Evolutionary conservation across 148 eudicot species (phyloP).

Genomic region (Rhododendron ferrugineum): DNA sequence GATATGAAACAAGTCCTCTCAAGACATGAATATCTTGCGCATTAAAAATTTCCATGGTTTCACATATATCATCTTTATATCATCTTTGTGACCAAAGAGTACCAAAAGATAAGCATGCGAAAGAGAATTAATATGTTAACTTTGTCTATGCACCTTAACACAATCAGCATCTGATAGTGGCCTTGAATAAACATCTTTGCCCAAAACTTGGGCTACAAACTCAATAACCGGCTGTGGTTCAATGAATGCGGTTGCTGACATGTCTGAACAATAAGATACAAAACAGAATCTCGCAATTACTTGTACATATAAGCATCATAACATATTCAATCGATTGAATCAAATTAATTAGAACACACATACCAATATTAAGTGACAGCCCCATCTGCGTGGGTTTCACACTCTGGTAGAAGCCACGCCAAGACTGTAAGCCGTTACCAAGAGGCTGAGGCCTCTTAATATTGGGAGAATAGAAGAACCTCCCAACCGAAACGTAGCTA

Average conservation of each 20-base stretch:
- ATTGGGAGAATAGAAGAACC: slow-evolving; percentile 67
- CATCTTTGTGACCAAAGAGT: not conserved
- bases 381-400: slow-evolving; percentile 79
- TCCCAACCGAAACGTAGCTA: slow-evolving; percentile 59
- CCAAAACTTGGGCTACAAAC: slow-evolving; percentile 59
- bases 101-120: not conserved
- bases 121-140: not conserved
- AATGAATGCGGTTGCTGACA: slow-evolving; percentile 73
- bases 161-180: slow-evolving; percentile 75
- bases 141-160: slow-evolving; percentile 24
- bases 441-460: slow-evolving; percentile 64
- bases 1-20: not conserved
- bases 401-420: slow-evolving; percentile 86
- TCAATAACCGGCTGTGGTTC: slow-evolving; percentile 76
- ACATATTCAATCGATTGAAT: not conserved
- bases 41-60: not conserved
- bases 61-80: not conserved
- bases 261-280: slow-evolving; percentile 34
- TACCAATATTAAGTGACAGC: slow-evolving; percentile 65
- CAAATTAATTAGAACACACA: not conserved
- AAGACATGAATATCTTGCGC: not conserved
- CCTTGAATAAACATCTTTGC: slow-evolving; percentile 56
- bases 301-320: not conserved
- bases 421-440: slow-evolving; percentile 69
- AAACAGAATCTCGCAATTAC: not conserved